Base-by-base conservation (phyloP, 768 basidiomycete species). In the Gautieria morchelliformis region DNA sequence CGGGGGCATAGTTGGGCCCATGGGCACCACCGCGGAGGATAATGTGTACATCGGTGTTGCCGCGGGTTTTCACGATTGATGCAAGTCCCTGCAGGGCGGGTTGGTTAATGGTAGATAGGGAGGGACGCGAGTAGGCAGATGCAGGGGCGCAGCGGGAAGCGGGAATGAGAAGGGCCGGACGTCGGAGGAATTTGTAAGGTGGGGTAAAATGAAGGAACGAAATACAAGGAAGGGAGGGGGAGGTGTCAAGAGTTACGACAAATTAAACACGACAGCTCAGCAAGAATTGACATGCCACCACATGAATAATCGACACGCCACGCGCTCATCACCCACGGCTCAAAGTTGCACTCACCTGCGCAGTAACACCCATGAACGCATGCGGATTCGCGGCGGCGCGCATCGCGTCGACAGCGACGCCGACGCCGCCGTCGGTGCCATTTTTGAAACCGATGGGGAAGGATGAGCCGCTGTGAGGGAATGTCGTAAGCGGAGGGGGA, bases 341-440 rank as follows among this genome's bases (percentile, higher is more conserved):
- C 27, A 27, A 27, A 22, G 4, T 15, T 12, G 19, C 32, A 24
- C 48, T 17, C 56, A 87, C 87, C 48, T 88, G 84, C 64, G 85
- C 85, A 9, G 87, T 89, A 41, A 89, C 87, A 64, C 87, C 94
- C 87, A 98, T 92, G 78, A 98, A 98, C 35, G 91, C 89, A 70
- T 98, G 95, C 4, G 93, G 90, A 68, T 93, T 87, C 3, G 85
- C 87, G 12, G 91, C 82, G 0, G 91, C 85, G 60, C 85, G 82
- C 94, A 98, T 97, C 15, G 95, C 96, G 70, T 99, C 96, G 56
- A 98, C 88, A 3, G 95, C 95, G 37, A 98, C 91, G 0, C 80
- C 73, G 50, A 97, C 85, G 44, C 83, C 84, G 55, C 96, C 96
- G 69, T 98, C 95, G 3, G 96, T 99, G 54, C 96, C 95, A 69